Evolutionary conservation across 1,284 basidiomycete genomes (phyloP).

Genomic region (Mrakiaceae sp.): DNA sequence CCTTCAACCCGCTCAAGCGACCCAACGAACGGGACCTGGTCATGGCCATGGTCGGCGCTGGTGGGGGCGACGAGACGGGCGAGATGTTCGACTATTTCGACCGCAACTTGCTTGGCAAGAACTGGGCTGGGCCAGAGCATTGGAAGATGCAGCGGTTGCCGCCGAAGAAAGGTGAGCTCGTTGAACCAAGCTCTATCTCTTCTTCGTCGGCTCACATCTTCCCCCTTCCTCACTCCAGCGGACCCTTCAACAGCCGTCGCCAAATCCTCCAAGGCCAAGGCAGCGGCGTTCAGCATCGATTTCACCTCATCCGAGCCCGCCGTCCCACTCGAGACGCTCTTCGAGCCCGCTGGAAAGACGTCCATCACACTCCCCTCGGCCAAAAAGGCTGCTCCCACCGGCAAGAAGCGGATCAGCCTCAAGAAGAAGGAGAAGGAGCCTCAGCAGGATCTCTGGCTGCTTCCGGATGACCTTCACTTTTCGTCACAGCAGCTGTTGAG

Average conservation of each 20-base stretch:
- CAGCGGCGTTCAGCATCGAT: constrained; percentile 79
- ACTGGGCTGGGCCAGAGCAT: constrained; percentile 98
- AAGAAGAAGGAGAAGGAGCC: constrained; percentile 40
- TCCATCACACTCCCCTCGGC: constrained; percentile 50
- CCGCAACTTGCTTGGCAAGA: constrained; percentile 64
- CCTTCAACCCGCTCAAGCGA: constrained; percentile 64
- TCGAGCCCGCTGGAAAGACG: constrained; percentile 53
- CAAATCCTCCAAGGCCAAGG: constrained; percentile 43
- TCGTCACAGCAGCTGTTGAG: constrained; percentile 77
- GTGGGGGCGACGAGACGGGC: constrained; percentile 36
- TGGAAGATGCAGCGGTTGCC: constrained; percentile 81
- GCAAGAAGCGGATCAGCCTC: constrained; percentile 18
- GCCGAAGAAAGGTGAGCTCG: constrained; percentile 49
- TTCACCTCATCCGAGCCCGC: constrained; percentile 50
- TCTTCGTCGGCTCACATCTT: neutral
- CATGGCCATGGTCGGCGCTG: constrained; percentile 66
- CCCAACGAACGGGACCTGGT: constrained; percentile 66
- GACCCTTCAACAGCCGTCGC: neutral
- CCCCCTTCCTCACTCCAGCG: neutral
- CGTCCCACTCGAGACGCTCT: constrained; percentile 64
- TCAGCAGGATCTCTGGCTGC: constrained; percentile 62
- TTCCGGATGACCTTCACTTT: constrained; percentile 98
- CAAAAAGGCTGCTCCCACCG: constrained; percentile 34
- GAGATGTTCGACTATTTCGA: constrained; percentile 92
- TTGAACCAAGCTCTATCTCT: neutral